These are phyloP conservation scores for Conticribra guillardii DNA, from an alignment of 108 stramenopile genomes.

Conservation along the genomic window DNA sequence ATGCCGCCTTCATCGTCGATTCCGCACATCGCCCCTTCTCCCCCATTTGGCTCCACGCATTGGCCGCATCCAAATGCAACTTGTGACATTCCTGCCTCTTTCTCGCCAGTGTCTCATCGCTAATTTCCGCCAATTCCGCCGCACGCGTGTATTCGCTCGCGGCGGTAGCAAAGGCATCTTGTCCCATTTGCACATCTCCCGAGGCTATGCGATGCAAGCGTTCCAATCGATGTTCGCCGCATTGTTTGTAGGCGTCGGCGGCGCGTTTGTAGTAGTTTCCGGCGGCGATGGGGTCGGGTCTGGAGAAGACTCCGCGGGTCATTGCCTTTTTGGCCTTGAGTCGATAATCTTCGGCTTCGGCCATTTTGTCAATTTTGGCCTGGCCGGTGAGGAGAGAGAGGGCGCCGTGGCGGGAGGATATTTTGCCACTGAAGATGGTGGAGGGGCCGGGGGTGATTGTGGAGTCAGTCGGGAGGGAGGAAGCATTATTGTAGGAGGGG, in stretches of 20 bases:
- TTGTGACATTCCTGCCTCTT: conserved; percentile 65
- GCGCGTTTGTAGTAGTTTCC: conserved; percentile 86
- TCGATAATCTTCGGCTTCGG: conserved; percentile 81
- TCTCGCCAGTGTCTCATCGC: conserved; percentile 51
- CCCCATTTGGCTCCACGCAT: conserved; percentile 67
- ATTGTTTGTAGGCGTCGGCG: conserved; percentile 79
- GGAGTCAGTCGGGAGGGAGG: neutral
- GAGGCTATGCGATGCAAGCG: conserved; percentile 69
- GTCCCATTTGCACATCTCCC: conserved; percentile 71
- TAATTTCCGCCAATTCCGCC: conserved; percentile 60
- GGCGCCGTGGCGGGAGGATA: conserved; percentile 13
- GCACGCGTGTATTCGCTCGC: conserved; percentile 80
- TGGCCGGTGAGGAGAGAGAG: conserved; percentile 53
- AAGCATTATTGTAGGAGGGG: neutral
- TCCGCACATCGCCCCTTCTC: conserved; percentile 72
- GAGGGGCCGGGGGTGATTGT: conserved; percentile 26
- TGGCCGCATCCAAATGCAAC: conserved; percentile 65
- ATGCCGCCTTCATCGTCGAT: conserved; percentile 59
- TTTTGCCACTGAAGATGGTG: conserved; percentile 22
- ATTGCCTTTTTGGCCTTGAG: conserved; percentile 82
- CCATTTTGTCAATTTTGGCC: conserved; percentile 72
- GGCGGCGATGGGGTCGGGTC: conserved; percentile 78
- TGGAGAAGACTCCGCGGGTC: conserved; percentile 67
- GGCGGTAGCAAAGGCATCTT: conserved; percentile 76
- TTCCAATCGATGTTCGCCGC: conserved; percentile 74